Percentiles rank a stretch among this genome's conserved stretches.
These are phyloP conservation scores for Schizosaccharomyces versatilis DNA, from an alignment of 1,139 yeast genomes.

Conservation along the genomic window DNA sequence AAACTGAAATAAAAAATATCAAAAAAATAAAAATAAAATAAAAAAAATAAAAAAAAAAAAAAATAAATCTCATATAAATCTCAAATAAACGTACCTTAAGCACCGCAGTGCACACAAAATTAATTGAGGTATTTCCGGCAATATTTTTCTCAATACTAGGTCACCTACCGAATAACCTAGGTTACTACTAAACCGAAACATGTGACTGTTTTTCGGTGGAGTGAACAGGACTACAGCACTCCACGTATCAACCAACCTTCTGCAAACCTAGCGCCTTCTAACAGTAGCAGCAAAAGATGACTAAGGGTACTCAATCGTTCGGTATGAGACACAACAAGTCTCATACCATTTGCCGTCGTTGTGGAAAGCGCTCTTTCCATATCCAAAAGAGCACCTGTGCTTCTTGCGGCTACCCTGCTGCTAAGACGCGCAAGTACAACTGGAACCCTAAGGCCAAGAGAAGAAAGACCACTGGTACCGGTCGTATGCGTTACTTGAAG, in stretches of 20 bases:
- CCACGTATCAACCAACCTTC: background rate
- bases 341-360: slow-evolving; percentile 75
- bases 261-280: background rate
- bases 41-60: too few relatives aligned
- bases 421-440: slow-evolving; percentile 55
- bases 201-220: too few relatives aligned
- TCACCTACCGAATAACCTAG: too few relatives aligned
- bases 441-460: slow-evolving; percentile 99
- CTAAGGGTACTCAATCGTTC: slow-evolving; percentile 10
- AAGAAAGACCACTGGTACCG: slow-evolving; percentile 99
- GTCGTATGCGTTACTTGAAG: slow-evolving; percentile 97
- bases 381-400: slow-evolving; percentile 97
- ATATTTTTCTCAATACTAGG: too few relatives aligned
- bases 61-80: too few relatives aligned
- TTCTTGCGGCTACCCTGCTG: slow-evolving; percentile 99
- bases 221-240: too few relatives aligned
- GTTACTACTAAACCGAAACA: background rate
- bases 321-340: slow-evolving; percentile 99
- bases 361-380: slow-evolving; percentile 98
- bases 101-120: too few relatives aligned
- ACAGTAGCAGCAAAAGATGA: slow-evolving; percentile 4
- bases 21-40: too few relatives aligned
- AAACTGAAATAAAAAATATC: too few relatives aligned
- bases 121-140: too few relatives aligned
- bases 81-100: too few relatives aligned